Conservation (phyloP, 257 asterid species). For the Solanum sparsipilum region DNA sequence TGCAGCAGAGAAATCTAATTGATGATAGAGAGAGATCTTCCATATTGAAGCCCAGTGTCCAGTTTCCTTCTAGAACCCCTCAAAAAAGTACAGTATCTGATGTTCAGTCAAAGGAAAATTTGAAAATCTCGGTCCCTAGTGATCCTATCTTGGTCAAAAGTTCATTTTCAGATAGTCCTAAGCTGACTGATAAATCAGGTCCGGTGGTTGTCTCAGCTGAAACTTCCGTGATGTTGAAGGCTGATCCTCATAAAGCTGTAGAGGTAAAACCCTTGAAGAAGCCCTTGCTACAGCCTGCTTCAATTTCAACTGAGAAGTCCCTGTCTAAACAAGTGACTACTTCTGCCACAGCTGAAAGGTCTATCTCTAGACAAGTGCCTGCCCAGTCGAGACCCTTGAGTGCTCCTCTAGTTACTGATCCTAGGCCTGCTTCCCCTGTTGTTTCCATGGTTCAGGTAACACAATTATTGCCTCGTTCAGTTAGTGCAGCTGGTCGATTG, state of each 20-base stretch:
- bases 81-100: constrained; percentile 20
- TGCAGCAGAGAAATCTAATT: constrained; percentile 16
- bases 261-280: constrained; percentile 26
- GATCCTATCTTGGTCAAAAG: constrained; percentile 25
- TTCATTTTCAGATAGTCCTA: constrained; percentile 30
- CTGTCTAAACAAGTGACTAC: constrained; percentile 16
- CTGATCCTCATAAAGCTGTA: constrained; percentile 18
- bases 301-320: neutral
- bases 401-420: constrained; percentile 54
- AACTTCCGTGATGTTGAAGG: constrained; percentile 16
- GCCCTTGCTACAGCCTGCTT: neutral
- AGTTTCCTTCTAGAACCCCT: constrained; percentile 41
- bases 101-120: constrained; percentile 20
- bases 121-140: constrained; percentile 10
- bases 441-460: constrained; percentile 45
- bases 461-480: constrained; percentile 53
- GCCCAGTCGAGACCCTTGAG: constrained; percentile 69
- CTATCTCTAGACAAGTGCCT: constrained; percentile 22
- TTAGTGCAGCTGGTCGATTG: constrained; percentile 67
- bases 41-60: constrained; percentile 12
- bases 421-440: constrained; percentile 39
- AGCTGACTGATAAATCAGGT: constrained; percentile 27
- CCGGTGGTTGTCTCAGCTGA: constrained; percentile 17
- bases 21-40: constrained; percentile 15
- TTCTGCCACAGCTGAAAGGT: constrained; percentile 18